Conservation (phyloP, 1,284 basidiomycete genomes). For the Ceratorhiza oryzae-sativae region DNA sequence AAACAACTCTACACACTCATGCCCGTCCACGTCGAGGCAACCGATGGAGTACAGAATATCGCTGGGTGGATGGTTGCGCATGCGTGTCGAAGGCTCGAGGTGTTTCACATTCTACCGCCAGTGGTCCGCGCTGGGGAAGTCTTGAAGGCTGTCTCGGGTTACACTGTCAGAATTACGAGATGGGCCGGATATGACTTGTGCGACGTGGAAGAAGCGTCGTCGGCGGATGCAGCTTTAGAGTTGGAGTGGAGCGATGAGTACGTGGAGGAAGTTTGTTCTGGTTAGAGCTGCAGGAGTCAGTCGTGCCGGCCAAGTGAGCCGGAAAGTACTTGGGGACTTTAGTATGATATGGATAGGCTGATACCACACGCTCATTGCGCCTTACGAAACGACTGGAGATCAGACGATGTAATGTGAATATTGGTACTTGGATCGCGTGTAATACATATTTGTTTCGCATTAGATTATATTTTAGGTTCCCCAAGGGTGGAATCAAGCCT, state of each 20-base stretch:
- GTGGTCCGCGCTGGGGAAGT: slow-evolving; percentile 18
- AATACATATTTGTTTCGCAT: slow-evolving; percentile 3
- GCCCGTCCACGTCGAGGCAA: slow-evolving; percentile 30
- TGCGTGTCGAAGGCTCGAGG: slow-evolving; percentile 29
- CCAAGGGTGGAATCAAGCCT: background rate
- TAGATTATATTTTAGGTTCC: background rate
- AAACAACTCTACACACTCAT: slow-evolving; percentile 6
- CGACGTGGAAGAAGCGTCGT: slow-evolving; percentile 28
- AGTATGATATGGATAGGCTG: no score
- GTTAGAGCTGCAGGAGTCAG: background rate
- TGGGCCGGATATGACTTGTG: slow-evolving; percentile 35
- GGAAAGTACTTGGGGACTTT: background rate
- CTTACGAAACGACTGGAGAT: background rate
- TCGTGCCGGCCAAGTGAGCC: no score
- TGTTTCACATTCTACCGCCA: slow-evolving; percentile 30
- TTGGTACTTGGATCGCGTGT: background rate
- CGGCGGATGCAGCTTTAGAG: slow-evolving; percentile 24
- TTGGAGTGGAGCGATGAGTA: slow-evolving; percentile 27
- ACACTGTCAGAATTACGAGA: slow-evolving; percentile 32
- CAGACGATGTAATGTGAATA: slow-evolving; percentile 26
- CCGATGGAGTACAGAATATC: slow-evolving; percentile 22
- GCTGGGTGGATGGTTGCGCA: slow-evolving; percentile 37
- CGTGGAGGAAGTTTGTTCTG: slow-evolving; percentile 17
- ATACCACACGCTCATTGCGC: no score
- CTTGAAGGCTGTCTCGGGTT: slow-evolving; percentile 18